Evolutionary conservation across 23 red algal species (phyloP).

Genomic region (Gracilaria vermiculophylla): DNA sequence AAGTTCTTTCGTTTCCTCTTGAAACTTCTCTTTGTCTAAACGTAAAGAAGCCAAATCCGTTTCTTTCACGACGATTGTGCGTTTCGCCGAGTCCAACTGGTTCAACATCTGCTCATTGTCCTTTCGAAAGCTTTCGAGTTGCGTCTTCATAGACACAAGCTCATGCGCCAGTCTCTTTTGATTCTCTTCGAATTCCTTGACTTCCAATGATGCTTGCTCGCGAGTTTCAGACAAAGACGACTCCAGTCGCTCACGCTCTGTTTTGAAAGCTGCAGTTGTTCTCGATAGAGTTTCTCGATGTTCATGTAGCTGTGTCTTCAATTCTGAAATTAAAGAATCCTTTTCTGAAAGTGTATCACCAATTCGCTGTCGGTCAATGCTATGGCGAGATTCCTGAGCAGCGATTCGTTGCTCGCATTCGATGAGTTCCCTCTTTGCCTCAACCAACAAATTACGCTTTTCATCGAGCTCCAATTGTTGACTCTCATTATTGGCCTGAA

Average conservation of each 20-base stretch:
- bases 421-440: not conserved
- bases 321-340: not conserved
- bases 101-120: not conserved
- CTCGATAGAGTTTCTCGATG: not conserved
- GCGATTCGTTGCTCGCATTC: not conserved
- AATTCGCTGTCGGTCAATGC: not conserved
- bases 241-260: not conserved
- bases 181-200: not conserved
- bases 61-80: not conserved
- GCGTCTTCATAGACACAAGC: not conserved
- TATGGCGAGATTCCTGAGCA: not conserved
- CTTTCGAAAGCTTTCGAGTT: not conserved
- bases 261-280: not conserved
- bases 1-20: not conserved
- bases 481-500: not conserved
- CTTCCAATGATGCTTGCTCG: not conserved
- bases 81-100: not conserved
- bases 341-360: not conserved
- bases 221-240: not conserved
- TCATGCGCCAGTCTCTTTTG: not conserved
- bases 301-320: not conserved
- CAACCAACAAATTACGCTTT: not conserved
- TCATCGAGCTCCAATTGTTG: not conserved
- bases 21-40: not conserved
- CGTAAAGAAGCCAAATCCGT: not conserved